Evolutionary conservation across 2,329 filamentous ascomycete species (phyloP).

Genomic region (Thelonectria rubi): DNA sequence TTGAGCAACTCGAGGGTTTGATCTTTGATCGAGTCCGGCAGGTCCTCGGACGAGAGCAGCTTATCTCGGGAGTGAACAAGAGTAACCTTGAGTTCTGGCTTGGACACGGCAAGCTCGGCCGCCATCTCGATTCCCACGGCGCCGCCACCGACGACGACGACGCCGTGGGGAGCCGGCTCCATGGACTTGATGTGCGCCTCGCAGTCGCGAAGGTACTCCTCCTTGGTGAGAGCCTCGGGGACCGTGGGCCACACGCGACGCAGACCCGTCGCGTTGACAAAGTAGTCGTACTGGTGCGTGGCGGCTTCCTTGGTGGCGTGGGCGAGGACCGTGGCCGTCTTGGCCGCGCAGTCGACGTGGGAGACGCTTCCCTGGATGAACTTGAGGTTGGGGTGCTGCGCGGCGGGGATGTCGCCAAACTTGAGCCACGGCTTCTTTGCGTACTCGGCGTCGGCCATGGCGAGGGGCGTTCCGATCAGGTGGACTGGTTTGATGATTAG

Average conservation of each 20-base stretch:
- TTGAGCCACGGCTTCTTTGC: constrained; percentile 75
- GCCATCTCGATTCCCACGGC: constrained; percentile 86
- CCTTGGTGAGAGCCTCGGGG: constrained; percentile 69
- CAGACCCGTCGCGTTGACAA: constrained; percentile 75
- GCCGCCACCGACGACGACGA: constrained; percentile 78
- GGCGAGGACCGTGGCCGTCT: constrained; percentile 66
- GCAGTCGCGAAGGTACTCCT: constrained; percentile 70
- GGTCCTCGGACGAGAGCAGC: constrained; percentile 76
- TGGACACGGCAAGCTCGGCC: constrained; percentile 74
- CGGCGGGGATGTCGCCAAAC: constrained; percentile 71
- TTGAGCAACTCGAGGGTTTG: constrained; percentile 64
- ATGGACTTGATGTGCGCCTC: constrained; percentile 66
- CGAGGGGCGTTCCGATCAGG: constrained; percentile 78
- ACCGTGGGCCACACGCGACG: constrained; percentile 76
- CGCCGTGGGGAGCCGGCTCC: constrained; percentile 61
- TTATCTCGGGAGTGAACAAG: constrained; percentile 77
- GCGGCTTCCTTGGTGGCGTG: constrained; percentile 52
- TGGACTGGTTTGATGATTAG: constrained; percentile 62
- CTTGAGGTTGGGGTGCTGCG: constrained; percentile 68
- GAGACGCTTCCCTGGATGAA: constrained; percentile 73
- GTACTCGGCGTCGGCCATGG: constrained; percentile 69
- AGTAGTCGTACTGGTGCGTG: constrained; percentile 72
- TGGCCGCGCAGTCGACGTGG: constrained; percentile 66
- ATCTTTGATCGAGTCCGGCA: constrained; percentile 75
- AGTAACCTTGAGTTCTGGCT: constrained; percentile 71